Conservation (phyloP, 306 rosid species). For the Quercus alba region DNA sequence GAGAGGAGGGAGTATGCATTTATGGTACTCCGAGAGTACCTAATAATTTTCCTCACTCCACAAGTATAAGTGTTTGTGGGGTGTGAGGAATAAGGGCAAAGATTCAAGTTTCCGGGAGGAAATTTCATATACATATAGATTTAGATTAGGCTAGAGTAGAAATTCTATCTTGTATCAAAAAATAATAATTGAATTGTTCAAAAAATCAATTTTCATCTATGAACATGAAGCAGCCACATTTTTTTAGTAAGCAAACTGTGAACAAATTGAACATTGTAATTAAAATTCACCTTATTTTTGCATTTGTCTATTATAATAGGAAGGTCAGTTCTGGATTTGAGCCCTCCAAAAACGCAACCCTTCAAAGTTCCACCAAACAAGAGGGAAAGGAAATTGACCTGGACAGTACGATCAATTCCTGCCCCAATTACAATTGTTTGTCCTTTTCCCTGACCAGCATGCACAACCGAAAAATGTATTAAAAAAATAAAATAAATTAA, state of each 20-base stretch:
- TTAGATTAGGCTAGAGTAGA: too few species aligned
- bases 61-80: too few species aligned
- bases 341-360: constrained; percentile 52
- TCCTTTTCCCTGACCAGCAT: constrained; percentile 38
- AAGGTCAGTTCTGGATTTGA: constrained; percentile 44
- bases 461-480: background rate
- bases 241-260: too few species aligned
- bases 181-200: too few species aligned
- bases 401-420: constrained; percentile 6
- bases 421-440: constrained; percentile 34
- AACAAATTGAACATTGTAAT: too few species aligned
- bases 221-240: too few species aligned
- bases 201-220: too few species aligned
- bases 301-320: constrained; percentile 39
- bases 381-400: constrained; percentile 12
- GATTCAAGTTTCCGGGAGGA: too few species aligned
- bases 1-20: too few species aligned
- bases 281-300: constrained; percentile 27
- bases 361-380: constrained; percentile 40
- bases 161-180: too few species aligned
- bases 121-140: rapidly evolving
- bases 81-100: rapidly evolving
- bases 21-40: too few species aligned
- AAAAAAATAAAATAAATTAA: background rate
- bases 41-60: too few species aligned